phyloP scores from a whole-genome alignment of 768 basidiomycete genomes.

The Leccinum boreale region DNA sequence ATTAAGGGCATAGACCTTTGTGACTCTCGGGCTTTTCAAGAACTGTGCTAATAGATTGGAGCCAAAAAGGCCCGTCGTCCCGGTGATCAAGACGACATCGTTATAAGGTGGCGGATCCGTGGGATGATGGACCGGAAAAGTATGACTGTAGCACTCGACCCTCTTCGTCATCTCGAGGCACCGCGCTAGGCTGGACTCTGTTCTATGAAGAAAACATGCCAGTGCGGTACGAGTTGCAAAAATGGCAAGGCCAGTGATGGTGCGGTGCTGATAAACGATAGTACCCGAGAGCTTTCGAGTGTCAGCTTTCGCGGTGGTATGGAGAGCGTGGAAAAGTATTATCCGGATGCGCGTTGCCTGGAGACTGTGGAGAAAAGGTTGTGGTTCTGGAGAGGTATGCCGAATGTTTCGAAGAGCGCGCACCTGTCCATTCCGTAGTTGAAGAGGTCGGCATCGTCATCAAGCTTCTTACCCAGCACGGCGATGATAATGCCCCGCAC shows the following conservation, averaged over 20 bases:
- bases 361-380: slow-evolving; percentile 25
- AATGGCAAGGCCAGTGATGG: slow-evolving; percentile 25
- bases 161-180: slow-evolving; percentile 15
- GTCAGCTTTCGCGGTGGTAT: slow-evolving; percentile 18
- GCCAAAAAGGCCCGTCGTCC: slow-evolving; percentile 35
- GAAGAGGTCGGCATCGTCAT: slow-evolving; percentile 11
- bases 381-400: background rate
- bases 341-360: slow-evolving; percentile 42
- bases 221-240: slow-evolving; percentile 12
- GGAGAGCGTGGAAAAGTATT: slow-evolving; percentile 34
- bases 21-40: slow-evolving; percentile 10
- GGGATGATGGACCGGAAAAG: slow-evolving; percentile 11
- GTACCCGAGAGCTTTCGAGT: slow-evolving; percentile 24
- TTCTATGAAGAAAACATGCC: slow-evolving; percentile 9
- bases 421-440: slow-evolving; percentile 12
- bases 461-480: slow-evolving; percentile 11
- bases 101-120: background rate
- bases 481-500: slow-evolving; percentile 13
- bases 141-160: background rate
- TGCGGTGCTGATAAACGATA: slow-evolving; percentile 37
- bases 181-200: slow-evolving; percentile 13
- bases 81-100: slow-evolving; percentile 31
- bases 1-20: slow-evolving; percentile 31
- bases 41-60: slow-evolving; percentile 26
- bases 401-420: background rate